Base-by-base conservation (phyloP, 148 eudicot species). In the Heliamphora exappendiculata region DNA sequence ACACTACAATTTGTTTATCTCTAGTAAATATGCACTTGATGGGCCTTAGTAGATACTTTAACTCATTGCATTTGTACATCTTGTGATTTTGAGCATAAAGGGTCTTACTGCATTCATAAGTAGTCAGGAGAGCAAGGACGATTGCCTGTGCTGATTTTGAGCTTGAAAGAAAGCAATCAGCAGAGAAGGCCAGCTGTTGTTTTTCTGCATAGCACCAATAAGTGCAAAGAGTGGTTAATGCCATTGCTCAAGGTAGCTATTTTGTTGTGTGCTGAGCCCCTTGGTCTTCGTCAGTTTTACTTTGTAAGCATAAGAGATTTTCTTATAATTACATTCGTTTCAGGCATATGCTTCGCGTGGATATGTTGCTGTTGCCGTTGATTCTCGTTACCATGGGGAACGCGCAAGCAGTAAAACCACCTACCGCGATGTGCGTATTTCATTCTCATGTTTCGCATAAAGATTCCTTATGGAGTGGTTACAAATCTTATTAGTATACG, bases 291-390 rank as follows among this genome's bases (percentile, higher is more conserved):
- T 47, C 22, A 31, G 54, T 67, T 53, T 60, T 19, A 41, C 36
- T 44, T 47, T 33, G 29, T 16, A 24, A 63, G 65, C 47, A 34
- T 4, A n/a, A 54, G 7, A 24, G 51, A 42, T 62, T 19, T 49
- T 65, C 60, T 65, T 66, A 19, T 60, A 14, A 8, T 65, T 55
- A 39, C 2, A 44, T 51, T 75, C 24, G 42, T 70, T 84, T 50
- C 88, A 95, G 99, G 98, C 97, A 31, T 96, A 96, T 84, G 99
- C 98, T 82, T 96, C 99, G 74, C 91, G 99, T 50, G 98, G 92
- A 68, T 93, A 96, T 75, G 78, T 96, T 70, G 82, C 94, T 57
- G 83, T 96, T 63, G 96, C 97, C 64, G 88, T 96, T 78, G 99
- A 96, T 87, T 96, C 99, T 67, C 98, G 99, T 69, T 96, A 93